Percentiles rank a stretch among this genome's conserved stretches.
phyloP scores from a whole-genome alignment of 176 grass and related monocot genomes.

The Guadua angustifolia region DNA sequence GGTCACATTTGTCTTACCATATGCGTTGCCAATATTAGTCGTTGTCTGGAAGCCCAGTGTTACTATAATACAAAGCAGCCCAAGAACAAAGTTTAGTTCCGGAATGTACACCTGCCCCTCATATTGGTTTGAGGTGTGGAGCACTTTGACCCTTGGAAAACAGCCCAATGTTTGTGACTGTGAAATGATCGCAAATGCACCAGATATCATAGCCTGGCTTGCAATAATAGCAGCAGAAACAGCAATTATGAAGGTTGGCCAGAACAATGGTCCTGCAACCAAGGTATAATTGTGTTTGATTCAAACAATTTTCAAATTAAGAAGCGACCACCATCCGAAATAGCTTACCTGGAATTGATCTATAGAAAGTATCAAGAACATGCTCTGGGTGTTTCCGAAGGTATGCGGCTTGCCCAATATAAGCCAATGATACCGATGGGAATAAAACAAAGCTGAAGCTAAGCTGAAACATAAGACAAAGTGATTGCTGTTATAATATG shows the following conservation, averaged over 20 bases:
- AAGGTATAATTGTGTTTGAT: background rate
- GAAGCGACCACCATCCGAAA: background rate
- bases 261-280: slow-evolving; percentile 48
- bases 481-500: background rate
- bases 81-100: slow-evolving; percentile 61
- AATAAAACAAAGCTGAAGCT: slow-evolving; percentile 50
- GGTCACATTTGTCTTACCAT: slow-evolving; percentile 42
- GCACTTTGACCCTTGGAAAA: slow-evolving; percentile 61
- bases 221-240: slow-evolving; percentile 57
- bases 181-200: slow-evolving; percentile 53
- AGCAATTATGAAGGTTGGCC: slow-evolving; percentile 62
- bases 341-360: slow-evolving; percentile 57
- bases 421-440: slow-evolving; percentile 56
- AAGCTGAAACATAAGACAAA: slow-evolving; percentile 39
- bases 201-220: slow-evolving; percentile 71
- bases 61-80: slow-evolving; percentile 43
- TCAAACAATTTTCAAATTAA: background rate
- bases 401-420: slow-evolving; percentile 60
- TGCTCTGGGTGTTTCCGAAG: slow-evolving; percentile 47
- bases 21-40: slow-evolving; percentile 57
- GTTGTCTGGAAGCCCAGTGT: slow-evolving; percentile 50
- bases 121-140: slow-evolving; percentile 53
- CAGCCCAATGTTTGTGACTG: slow-evolving; percentile 57
- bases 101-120: slow-evolving; percentile 66
- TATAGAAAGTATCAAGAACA: slow-evolving; percentile 54